Evolutionary conservation across 2,329 filamentous ascomycete genomes (phyloP).

Genomic region (Paramyrothecium sp.): DNA sequence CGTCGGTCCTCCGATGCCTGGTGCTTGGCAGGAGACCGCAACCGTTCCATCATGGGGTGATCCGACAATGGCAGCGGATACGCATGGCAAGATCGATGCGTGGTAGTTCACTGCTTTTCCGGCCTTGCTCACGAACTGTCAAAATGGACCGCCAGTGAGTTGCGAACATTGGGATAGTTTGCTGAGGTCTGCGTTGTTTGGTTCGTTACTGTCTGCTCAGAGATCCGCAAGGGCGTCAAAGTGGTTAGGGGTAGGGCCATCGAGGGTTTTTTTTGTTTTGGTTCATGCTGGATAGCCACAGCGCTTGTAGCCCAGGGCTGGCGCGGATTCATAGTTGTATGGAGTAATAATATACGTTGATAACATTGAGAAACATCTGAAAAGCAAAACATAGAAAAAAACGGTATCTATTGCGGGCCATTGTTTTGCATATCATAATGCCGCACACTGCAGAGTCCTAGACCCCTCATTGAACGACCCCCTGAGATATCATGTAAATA

Average conservation of each 20-base stretch:
- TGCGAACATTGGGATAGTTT: too few species aligned
- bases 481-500: neutral
- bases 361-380: too few species aligned
- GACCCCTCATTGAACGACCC: neutral
- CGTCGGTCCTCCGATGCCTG: conserved; percentile 25
- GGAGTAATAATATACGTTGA: neutral
- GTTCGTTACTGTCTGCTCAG: too few species aligned
- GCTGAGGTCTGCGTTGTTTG: too few species aligned
- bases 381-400: neutral
- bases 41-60: conserved; percentile 26
- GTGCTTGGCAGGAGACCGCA: conserved; percentile 21
- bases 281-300: too few species aligned
- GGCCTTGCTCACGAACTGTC: too few species aligned
- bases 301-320: too few species aligned
- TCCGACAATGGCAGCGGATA: conserved; percentile 26
- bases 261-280: too few species aligned
- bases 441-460: neutral
- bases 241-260: too few species aligned
- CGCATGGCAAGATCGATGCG: conserved; percentile 19
- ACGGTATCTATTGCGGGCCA: neutral
- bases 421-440: neutral
- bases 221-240: neutral
- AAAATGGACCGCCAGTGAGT: too few species aligned
- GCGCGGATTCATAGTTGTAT: neutral
- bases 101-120: conserved; percentile 7